Percentiles rank a stretch among this genome's conserved stretches.
Conservation (phyloP, 495 filamentous ascomycete genomes). For the Trichoderma gamsii region DNA sequence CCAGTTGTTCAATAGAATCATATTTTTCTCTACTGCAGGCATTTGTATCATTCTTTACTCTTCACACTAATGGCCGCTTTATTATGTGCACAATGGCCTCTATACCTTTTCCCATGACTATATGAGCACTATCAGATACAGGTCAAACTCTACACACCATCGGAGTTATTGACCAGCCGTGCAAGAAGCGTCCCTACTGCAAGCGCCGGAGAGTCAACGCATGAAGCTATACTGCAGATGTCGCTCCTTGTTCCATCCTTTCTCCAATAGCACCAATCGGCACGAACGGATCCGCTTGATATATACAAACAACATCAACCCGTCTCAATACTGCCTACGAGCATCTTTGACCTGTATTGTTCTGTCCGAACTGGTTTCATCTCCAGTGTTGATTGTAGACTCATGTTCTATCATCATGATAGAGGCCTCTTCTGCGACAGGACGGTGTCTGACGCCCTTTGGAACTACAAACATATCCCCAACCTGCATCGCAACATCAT, state of each 20-base stretch:
- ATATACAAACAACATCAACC: background rate
- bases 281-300: no score
- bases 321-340: slow-evolving; percentile 1
- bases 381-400: slow-evolving; percentile 18
- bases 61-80: background rate
- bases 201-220: slow-evolving; percentile 20
- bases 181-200: slow-evolving; percentile 17
- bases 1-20: background rate
- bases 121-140: background rate
- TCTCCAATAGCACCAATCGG: no score
- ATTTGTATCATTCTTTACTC: background rate
- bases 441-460: slow-evolving; percentile 18
- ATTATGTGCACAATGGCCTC: background rate
- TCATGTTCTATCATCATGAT: slow-evolving; percentile 19
- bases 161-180: background rate
- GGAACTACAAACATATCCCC: slow-evolving; percentile 20
- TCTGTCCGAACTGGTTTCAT: slow-evolving; percentile 3
- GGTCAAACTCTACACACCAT: background rate
- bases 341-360: slow-evolving; percentile 2
- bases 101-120: background rate
- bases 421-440: slow-evolving; percentile 16
- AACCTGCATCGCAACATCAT: slow-evolving; percentile 16
- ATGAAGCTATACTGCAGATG: background rate
- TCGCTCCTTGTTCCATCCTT: background rate
- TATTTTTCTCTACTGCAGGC: background rate